Base-by-base conservation (phyloP, 2,329 filamentous ascomycete genomes). In the Blastomyces gilchristii region DNA sequence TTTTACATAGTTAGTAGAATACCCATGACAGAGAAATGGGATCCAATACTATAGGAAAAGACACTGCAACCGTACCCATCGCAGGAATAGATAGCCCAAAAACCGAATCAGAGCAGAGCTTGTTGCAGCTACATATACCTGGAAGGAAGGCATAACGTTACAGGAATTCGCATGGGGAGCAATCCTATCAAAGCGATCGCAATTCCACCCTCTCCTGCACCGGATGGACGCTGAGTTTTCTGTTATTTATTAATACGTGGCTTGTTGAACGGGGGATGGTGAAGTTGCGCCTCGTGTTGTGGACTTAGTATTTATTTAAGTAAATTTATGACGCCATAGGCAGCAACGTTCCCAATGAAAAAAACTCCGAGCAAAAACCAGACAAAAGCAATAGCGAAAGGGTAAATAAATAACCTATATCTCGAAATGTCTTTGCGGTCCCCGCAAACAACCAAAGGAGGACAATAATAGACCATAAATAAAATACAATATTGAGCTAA, bases 61-160 rank as follows among this genome's bases (percentile, higher is more conserved):
- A 22, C 47, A 60, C 56, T 25, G 50, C 9, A 45, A 16, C 47
- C 68, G 43, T 71, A 79, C 78, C 78, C 78, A 80, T 74, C 77
- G 72, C 25, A 80, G 70, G 66, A 79, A 79, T 43, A 74, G 63
- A 65, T 76, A 78, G 59, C 73, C 68, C 2, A 69, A 64, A 18
- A 78, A 49, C 53, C 77, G 71, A 59, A 77, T 67, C 43, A 73
- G 63, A 14, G 70, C 65, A 11, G 78, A 79, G 68, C 72, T 78
- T 39, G 69, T 68, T n/a, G 69, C 71, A 22, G 72, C 71, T 37
- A 70, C 67, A 56, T 71, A 65, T n/a, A 70, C 71, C 65, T 66
- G 71, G 37, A 72, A 63, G 41, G 70, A 72, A 50, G 66, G 69
- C 75, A 78, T 77, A 67, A 8, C 47, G 28, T 25, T 12, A 37